Conservation (phyloP, 345 rosid species). For the Eucalyptus leucophloia region DNA sequence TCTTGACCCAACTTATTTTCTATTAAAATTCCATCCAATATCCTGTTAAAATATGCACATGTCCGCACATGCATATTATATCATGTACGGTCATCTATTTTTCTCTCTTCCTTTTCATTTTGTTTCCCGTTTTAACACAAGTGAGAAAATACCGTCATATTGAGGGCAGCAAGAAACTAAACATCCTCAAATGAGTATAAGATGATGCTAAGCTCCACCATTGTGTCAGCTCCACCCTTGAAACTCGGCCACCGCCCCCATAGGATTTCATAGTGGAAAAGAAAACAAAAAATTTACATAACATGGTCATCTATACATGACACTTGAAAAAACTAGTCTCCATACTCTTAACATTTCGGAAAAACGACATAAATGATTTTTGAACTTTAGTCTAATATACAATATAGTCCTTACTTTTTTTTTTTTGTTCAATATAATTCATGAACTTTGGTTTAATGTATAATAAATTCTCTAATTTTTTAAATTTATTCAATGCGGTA, state of each 20-base stretch:
- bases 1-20: neutral
- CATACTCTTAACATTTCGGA: fast-evolving
- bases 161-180: neutral
- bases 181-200: too few relatives aligned
- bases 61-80: neutral
- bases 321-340: fast-evolving
- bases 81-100: neutral
- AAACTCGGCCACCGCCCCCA: neutral
- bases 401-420: too few relatives aligned
- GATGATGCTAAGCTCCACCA: too few relatives aligned
- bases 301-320: neutral
- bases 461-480: fast-evolving
- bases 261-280: neutral
- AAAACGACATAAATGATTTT: fast-evolving
- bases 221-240: neutral
- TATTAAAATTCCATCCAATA: fast-evolving
- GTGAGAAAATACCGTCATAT: neutral
- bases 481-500: too few relatives aligned
- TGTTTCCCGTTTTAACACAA: neutral
- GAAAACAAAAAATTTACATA: neutral
- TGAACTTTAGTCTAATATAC: too few relatives aligned
- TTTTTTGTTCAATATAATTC: too few relatives aligned
- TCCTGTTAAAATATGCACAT: fast-evolving
- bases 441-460: too few relatives aligned
- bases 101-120: neutral